Evolutionary conservation across 768 basidiomycete genomes (phyloP).

Genomic region (Boletales sp.): DNA sequence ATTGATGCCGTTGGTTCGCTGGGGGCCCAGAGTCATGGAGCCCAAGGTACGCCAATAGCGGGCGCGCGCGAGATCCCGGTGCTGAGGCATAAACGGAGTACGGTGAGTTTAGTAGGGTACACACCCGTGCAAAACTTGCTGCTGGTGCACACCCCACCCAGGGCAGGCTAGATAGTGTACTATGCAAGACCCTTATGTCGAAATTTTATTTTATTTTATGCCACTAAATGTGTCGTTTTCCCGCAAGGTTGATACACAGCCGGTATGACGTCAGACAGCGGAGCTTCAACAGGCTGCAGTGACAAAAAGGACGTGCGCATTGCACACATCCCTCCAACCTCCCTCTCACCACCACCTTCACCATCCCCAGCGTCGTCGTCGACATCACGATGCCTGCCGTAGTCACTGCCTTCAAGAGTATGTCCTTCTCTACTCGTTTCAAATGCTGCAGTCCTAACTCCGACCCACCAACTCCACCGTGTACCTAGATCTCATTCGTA

Average conservation of each 20-base stretch:
- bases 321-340: conserved; percentile 10
- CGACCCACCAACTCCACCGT: conserved; percentile 19
- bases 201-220: background rate
- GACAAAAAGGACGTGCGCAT: conserved; percentile 30
- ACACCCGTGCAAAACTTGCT: conserved; percentile 77
- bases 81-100: conserved; percentile 51
- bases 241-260: conserved; percentile 2
- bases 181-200: too few species aligned
- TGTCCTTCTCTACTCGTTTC: conserved; percentile 17
- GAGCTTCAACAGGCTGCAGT: conserved; percentile 28
- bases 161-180: conserved; percentile 18
- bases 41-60: conserved; percentile 46
- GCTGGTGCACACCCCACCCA: conserved; percentile 62
- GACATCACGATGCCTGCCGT: conserved; percentile 59
- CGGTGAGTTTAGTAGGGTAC: conserved; percentile 61
- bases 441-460: conserved; percentile 13
- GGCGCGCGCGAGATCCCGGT: conserved; percentile 42
- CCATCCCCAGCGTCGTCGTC: conserved; percentile 7
- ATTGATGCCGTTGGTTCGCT: conserved; percentile 21
- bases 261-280: conserved; percentile 32
- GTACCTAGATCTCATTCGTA: conserved; percentile 65
- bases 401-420: conserved; percentile 89
- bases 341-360: background rate
- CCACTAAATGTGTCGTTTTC: background rate
- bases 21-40: conserved; percentile 31